A percentile compares a stretch with the other conserved stretches of the same genome.
Evolutionary conservation across 345 rosid species (phyloP).

Genomic region (Lagerstroemia speciosa): DNA sequence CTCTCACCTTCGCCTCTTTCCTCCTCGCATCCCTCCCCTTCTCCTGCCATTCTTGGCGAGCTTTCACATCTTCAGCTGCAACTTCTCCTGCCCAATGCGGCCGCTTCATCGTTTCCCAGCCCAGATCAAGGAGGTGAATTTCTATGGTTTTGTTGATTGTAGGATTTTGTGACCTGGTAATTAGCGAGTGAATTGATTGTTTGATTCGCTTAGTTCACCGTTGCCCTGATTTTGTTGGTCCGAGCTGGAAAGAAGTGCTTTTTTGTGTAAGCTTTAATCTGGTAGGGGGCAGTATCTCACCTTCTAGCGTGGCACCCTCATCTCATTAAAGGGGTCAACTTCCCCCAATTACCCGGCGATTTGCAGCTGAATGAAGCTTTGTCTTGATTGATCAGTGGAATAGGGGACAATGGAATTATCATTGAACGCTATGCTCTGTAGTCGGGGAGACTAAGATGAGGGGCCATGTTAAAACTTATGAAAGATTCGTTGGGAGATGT

Average conservation of each 20-base stretch:
- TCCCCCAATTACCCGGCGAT: not conserved
- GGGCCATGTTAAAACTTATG: too few species aligned
- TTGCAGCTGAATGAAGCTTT: not conserved
- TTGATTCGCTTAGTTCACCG: not conserved
- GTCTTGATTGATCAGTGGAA: not conserved
- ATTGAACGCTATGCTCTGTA: not conserved
- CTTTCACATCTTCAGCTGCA: not conserved
- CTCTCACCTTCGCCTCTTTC: not conserved
- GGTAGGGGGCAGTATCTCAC: not conserved
- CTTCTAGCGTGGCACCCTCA: not conserved
- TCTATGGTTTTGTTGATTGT: not conserved
- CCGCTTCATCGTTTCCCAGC: not conserved
- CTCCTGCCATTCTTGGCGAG: not conserved
- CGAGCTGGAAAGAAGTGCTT: not conserved
- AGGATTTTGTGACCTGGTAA: not conserved
- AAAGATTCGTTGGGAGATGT: not conserved
- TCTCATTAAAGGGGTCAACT: not conserved
- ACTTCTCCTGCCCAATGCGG: not conserved
- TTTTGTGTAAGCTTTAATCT: not conserved
- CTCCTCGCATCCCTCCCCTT: not conserved
- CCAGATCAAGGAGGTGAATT: not conserved
- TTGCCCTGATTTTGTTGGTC: not conserved
- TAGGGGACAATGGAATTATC: not conserved
- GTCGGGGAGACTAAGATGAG: too few species aligned
- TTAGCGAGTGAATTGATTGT: not conserved